Evolutionary conservation across 2,329 filamentous ascomycete species (phyloP), one percentile per base, ranked within the genome.

Genomic region (Fonsecaea pugnacius): DNA sequence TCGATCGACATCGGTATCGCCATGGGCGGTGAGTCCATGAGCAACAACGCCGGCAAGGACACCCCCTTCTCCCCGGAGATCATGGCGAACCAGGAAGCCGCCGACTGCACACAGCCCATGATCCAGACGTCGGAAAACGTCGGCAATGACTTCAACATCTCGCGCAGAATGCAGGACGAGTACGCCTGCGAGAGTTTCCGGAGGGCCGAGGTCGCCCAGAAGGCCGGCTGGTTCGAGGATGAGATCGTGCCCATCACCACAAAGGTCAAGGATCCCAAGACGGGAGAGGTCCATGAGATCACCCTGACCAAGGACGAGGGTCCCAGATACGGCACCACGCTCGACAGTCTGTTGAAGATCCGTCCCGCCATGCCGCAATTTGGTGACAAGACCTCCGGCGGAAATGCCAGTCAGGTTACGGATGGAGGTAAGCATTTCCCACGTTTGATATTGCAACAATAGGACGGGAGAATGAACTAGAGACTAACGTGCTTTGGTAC

Each of bases 101-200:
- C 78, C 53, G 94, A 98, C 80, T 95, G 92, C 83, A 87, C 94
- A 87, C 87, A 92, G 84, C 91, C 94, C 70, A 99, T 99, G 95
- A 95, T 95, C 24, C 96, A 96, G 86, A 99, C 95, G 2, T 94
- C 90, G 65, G 95, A 99, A 83, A 98, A 98, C 75, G 92, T 99
- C 32, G 92, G 89, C 72, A 87, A 87, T 55, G 95, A 98, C 80
- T 98, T 98, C 78, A 86, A 89, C 75, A 89, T 99, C 75, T 80
- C 86, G 1, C 87, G 95, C 66, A 88, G 93, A 75, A 80, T 81
- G 75, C 91, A 98, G 80, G 95, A 99, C 78, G 82, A 84, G 70
- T 98, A 88, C 77, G 91, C 95, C 0, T 90, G 90, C 9, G 92
- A 96, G 81, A 92, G 89, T 52, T 99, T 92, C 83, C 86, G 88